Percentiles rank a stretch among this genome's conserved stretches.
Evolutionary conservation across 805 yeast genomes (phyloP).

Genomic region (Huiozyma naganishii): DNA sequence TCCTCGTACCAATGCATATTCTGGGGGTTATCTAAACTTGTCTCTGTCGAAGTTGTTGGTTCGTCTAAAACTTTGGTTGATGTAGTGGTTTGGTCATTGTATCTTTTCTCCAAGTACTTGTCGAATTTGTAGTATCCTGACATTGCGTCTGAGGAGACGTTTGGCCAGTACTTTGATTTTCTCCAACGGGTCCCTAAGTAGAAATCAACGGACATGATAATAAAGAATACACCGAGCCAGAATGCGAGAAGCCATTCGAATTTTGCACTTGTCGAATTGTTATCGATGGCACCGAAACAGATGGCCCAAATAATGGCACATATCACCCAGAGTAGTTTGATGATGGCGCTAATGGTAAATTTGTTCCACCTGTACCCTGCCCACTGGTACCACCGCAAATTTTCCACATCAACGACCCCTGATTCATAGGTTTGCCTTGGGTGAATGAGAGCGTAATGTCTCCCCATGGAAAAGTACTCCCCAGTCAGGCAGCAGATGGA

Average conservation of each 20-base stretch:
- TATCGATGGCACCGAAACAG: conserved; percentile 43
- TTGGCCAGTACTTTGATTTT: conserved; percentile 17
- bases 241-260: conserved; percentile 86
- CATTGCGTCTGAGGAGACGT: not conserved
- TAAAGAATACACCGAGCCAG: conserved; percentile 63
- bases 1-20: no score
- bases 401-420: conserved; percentile 1
- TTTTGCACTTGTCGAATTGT: conserved; percentile 43
- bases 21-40: no score
- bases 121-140: conserved; percentile 7
- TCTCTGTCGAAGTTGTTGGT: no score
- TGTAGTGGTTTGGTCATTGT: not conserved
- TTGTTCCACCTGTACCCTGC: conserved; percentile 30
- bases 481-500: conserved; percentile 34
- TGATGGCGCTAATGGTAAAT: conserved; percentile 37
- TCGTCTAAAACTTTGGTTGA: no score
- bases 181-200: conserved; percentile 39
- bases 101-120: conserved; percentile 11
- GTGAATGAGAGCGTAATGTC: conserved; percentile 31
- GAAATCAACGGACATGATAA: conserved; percentile 59
- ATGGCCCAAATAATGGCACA: conserved; percentile 59
- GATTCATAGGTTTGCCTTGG: conserved; percentile 12
- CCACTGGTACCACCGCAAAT: conserved; percentile 26
- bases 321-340: conserved; percentile 56
- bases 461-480: conserved; percentile 38